Evolutionary conservation across 2,329 filamentous ascomycete genomes (phyloP).

Genomic region (Parastagonospora nodorum): DNA sequence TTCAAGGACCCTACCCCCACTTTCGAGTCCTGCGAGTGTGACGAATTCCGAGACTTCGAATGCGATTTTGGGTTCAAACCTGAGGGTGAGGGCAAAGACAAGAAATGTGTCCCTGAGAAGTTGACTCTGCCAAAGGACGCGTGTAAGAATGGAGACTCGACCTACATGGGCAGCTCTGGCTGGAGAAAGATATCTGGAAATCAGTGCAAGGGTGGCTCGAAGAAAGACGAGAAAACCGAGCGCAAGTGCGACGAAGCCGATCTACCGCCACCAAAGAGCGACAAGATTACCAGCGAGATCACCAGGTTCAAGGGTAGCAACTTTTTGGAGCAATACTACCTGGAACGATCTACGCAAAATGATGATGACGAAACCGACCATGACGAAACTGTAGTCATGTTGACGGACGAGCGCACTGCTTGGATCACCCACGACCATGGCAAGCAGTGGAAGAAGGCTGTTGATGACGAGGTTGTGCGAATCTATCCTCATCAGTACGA

Average conservation of each 20-base stretch:
- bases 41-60: conserved; percentile 79
- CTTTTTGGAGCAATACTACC: conserved; percentile 70
- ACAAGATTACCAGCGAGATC: conserved; percentile 67
- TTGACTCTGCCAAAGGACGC: conserved; percentile 71
- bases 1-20: conserved; percentile 78
- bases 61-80: conserved; percentile 90
- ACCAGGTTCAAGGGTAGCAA: conserved; percentile 65
- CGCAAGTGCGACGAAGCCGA: conserved; percentile 71
- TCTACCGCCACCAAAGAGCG: conserved; percentile 62
- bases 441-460: conserved; percentile 79
- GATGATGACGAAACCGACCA: conserved; percentile 69
- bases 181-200: conserved; percentile 84
- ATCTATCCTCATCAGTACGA: conserved; percentile 81
- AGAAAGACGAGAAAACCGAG: conserved; percentile 62
- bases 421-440: conserved; percentile 85
- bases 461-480: conserved; percentile 69
- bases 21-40: conserved; percentile 79
- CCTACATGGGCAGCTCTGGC: conserved; percentile 83
- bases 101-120: conserved; percentile 69
- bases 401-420: conserved; percentile 63
- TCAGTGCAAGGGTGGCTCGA: conserved; percentile 51
- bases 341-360: conserved; percentile 68
- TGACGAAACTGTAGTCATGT: conserved; percentile 76
- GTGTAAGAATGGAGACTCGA: conserved; percentile 74
- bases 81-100: conserved; percentile 53